Evolutionary conservation across 768 basidiomycete species (phyloP).

Genomic region (Auriculariales sp.): DNA sequence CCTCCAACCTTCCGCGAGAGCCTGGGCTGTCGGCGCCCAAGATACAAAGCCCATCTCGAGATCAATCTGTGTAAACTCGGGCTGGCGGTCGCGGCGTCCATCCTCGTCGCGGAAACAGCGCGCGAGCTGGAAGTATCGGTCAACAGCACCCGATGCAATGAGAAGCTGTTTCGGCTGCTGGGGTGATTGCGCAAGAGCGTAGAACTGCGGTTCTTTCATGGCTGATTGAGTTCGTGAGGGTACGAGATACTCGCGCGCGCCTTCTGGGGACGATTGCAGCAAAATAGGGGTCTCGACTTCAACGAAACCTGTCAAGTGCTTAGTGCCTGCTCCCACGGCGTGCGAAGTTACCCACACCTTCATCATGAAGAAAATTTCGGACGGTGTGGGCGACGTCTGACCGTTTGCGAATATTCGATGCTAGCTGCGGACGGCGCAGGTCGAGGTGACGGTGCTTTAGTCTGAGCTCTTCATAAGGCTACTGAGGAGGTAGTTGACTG

Average conservation of each 20-base stretch:
- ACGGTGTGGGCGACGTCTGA: conserved; percentile 71
- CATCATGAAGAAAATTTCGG: conserved; percentile 54
- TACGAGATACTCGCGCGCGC: conserved; percentile 86
- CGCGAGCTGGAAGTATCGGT: conserved; percentile 85
- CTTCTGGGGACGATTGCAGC: conserved; percentile 85
- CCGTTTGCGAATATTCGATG: conserved; percentile 68
- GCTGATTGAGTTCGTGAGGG: conserved; percentile 42
- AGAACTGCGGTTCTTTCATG: conserved; percentile 34
- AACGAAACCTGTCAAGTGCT: conserved; percentile 48
- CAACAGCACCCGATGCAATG: conserved; percentile 78
- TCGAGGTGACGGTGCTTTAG: conserved; percentile 81
- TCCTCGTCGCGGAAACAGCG: conserved; percentile 94
- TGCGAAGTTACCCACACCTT: conserved; percentile 32
- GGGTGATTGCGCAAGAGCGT: conserved; percentile 86
- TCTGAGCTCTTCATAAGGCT: conserved; percentile 81
- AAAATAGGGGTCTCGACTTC: conserved; percentile 92
- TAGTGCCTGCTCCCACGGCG: conserved; percentile 2
- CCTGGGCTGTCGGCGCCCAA: conserved; percentile 37
- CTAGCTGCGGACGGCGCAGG: conserved; percentile 58
- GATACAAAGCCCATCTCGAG: conserved; percentile 91
- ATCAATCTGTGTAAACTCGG: conserved; percentile 95
- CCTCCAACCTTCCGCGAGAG: conserved; percentile 35
- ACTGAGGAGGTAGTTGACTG: not conserved
- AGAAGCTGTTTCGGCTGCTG: conserved; percentile 93
- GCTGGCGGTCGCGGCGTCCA: conserved; percentile 87